A percentile compares a stretch with the other conserved stretches of the same genome.
These are phyloP conservation scores for Lablab purpureus DNA, from an alignment of 306 rosid species.

Conservation along the genomic window DNA sequence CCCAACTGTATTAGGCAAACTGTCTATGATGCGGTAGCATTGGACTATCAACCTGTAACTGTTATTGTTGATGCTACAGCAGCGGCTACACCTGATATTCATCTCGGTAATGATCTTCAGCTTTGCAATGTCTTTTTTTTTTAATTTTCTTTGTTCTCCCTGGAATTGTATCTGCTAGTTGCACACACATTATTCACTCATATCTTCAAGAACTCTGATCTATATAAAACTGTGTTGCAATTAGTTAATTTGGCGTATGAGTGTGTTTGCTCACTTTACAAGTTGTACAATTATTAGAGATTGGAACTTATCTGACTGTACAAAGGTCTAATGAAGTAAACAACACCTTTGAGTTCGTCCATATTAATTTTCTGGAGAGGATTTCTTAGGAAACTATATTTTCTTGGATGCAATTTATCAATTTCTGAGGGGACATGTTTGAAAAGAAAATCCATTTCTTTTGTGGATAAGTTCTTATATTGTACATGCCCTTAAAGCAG, in stretches of 20 bases:
- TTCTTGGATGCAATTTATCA: neutral
- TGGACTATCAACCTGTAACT: conserved; percentile 77
- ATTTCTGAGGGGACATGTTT: conserved; percentile 10
- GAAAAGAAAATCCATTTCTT: conserved; percentile 3
- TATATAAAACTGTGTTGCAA: neutral
- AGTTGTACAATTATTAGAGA: neutral
- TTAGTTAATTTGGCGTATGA: conserved; percentile 4
- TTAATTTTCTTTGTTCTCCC: neutral
- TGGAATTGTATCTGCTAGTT: neutral
- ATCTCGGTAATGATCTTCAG: conserved; percentile 55
- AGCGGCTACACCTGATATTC: conserved; percentile 82
- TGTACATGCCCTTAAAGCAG: conserved; percentile 28
- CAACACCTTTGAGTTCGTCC: neutral
- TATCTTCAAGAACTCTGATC: conserved; percentile 18
- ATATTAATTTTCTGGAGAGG: neutral
- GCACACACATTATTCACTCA: conserved; percentile 2
- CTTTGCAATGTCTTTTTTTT: conserved; percentile 5
- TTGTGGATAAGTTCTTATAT: neutral
- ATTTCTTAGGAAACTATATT: neutral
- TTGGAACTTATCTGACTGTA: conserved; percentile 1
- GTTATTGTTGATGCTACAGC: conserved; percentile 88
- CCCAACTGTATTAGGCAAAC: conserved; percentile 97
- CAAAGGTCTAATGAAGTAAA: conserved; percentile 2
- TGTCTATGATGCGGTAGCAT: conserved; percentile 83
- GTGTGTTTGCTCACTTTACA: neutral